Conservation (phyloP, 2,329 filamentous ascomycete genomes). For the Apiospora aurea region DNA sequence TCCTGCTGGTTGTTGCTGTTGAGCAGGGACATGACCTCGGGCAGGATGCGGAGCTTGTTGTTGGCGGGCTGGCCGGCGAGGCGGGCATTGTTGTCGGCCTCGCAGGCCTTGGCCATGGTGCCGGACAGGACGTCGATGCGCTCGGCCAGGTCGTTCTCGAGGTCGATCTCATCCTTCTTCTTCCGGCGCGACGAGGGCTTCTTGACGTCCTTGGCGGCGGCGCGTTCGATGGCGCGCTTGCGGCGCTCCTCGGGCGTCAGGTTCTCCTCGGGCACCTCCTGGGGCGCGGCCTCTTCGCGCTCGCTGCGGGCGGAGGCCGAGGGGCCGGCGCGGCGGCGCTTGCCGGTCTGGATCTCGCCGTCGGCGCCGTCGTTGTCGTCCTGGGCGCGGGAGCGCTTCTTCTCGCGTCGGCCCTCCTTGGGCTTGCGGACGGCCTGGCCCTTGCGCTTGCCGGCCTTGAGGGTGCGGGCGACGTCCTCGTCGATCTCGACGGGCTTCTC, state of each 20-base stretch:
- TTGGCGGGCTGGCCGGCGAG: slow-evolving; percentile 81
- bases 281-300: slow-evolving; percentile 53
- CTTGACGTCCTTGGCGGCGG: slow-evolving; percentile 89
- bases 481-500: slow-evolving; percentile 72
- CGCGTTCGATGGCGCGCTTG: slow-evolving; percentile 81
- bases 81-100: slow-evolving; percentile 84
- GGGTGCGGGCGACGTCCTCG: slow-evolving; percentile 67
- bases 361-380: slow-evolving; percentile 58
- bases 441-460: slow-evolving; percentile 72
- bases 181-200: slow-evolving; percentile 74
- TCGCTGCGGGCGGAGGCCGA: slow-evolving; percentile 45
- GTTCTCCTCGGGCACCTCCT: slow-evolving; percentile 77
- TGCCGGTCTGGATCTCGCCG: slow-evolving; percentile 52
- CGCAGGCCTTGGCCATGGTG: slow-evolving; percentile 89
- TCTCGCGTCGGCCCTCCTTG: slow-evolving; percentile 74
- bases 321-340: slow-evolving; percentile 50
- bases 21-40: slow-evolving; percentile 85
- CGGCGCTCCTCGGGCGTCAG: slow-evolving; percentile 86
- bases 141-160: slow-evolving; percentile 89
- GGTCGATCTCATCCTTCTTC: slow-evolving; percentile 91
- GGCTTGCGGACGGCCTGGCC: slow-evolving; percentile 75
- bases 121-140: slow-evolving; percentile 88
- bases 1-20: slow-evolving; percentile 88
- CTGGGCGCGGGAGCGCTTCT: slow-evolving; percentile 61
- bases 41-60: slow-evolving; percentile 92